Evolutionary conservation across 805 yeast species (phyloP).

Genomic region (Metschnikowia lunata): DNA sequence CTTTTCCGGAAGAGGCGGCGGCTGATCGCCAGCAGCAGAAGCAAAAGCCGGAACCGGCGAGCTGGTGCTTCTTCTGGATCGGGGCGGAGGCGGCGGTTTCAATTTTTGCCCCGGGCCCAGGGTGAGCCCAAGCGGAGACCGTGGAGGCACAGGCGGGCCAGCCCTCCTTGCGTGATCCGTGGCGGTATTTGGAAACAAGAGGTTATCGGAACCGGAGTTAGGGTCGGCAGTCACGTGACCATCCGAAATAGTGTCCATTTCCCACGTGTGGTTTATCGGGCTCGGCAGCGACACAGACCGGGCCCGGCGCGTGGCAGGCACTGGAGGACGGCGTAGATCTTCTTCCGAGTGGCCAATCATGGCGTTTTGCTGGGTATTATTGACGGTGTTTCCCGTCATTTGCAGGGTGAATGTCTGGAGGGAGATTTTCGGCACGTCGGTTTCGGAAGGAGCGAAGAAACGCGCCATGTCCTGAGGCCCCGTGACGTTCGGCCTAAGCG

Average conservation of each 20-base stretch:
- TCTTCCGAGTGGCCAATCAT: slow-evolving; percentile 12
- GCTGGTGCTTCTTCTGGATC: slow-evolving; percentile 30
- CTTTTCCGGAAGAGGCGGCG: slow-evolving; percentile 16
- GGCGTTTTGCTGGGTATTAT: slow-evolving; percentile 35
- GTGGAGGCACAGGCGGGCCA: slow-evolving; percentile 22
- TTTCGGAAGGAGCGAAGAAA: slow-evolving; percentile 20
- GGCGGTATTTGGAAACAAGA: background rate
- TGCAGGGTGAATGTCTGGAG: slow-evolving; percentile 39
- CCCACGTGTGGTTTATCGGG: slow-evolving; percentile 7
- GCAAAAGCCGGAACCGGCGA: slow-evolving; percentile 3
- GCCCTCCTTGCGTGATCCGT: background rate
- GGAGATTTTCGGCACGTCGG: slow-evolving; percentile 27
- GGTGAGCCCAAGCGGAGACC: slow-evolving; percentile 19
- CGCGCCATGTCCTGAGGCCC: slow-evolving; percentile 33
- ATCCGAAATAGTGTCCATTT: background rate
- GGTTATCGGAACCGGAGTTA: no score
- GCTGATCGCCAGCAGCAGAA: slow-evolving; percentile 2
- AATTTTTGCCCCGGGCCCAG: background rate
- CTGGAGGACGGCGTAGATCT: slow-evolving; percentile 20
- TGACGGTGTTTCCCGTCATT: slow-evolving; percentile 36
- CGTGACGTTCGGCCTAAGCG: slow-evolving; percentile 25
- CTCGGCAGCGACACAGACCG: slow-evolving; percentile 32
- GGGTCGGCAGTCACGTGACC: background rate
- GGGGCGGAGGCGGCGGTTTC: slow-evolving; percentile 38
- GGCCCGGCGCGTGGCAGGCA: slow-evolving; percentile 35